Conservation (phyloP, 75 land plant genomes). For the Ceratopteris richardii region DNA sequence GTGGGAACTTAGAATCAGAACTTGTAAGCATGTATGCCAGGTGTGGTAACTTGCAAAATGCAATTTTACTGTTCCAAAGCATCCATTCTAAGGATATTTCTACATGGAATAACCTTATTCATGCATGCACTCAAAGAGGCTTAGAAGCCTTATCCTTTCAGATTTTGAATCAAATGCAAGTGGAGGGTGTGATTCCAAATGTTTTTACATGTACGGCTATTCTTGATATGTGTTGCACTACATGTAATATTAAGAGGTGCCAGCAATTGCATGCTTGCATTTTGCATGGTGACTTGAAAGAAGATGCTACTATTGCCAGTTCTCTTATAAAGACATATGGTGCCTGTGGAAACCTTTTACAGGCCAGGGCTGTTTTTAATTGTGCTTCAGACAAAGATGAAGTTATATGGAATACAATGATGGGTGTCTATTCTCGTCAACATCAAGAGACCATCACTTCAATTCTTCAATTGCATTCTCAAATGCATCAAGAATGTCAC, state of each 20-base stretch:
- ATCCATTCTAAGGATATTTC: background rate
- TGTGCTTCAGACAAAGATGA: too few species aligned
- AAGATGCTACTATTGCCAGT: too few species aligned
- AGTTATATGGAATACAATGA: too few species aligned
- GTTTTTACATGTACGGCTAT: background rate
- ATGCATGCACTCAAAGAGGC: background rate
- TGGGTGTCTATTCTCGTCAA: too few species aligned
- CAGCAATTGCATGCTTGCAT: too few species aligned
- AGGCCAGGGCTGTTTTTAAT: too few species aligned
- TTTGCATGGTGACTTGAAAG: too few species aligned
- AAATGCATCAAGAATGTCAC: too few species aligned
- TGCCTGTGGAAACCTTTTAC: too few species aligned
- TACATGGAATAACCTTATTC: background rate
- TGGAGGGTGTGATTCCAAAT: background rate
- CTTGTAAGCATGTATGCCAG: background rate
- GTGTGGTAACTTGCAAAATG: constrained; percentile 2
- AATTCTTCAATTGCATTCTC: too few species aligned
- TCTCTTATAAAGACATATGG: too few species aligned
- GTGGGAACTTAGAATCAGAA: background rate
- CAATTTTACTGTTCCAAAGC: background rate
- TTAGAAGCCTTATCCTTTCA: background rate
- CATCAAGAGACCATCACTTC: too few species aligned
- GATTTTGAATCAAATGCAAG: constrained; percentile 1
- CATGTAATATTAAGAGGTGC: background rate
- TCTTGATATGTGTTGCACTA: background rate